Evolutionary conservation across 805 yeast genomes (phyloP), one percentile per base, ranked within the genome.

Genomic region (Clavispora santaluciae): DNA sequence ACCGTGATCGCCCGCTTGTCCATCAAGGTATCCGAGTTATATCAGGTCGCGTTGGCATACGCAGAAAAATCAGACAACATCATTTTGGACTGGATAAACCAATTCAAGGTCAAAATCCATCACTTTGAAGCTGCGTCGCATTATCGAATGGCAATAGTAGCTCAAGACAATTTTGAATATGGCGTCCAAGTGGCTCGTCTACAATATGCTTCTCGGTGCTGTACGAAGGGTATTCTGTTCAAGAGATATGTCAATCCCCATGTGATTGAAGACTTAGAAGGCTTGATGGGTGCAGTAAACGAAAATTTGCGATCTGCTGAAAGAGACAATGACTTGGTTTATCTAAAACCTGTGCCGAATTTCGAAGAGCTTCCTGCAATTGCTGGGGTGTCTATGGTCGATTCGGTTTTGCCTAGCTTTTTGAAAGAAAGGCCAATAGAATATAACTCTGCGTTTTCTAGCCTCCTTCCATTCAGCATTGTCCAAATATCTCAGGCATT

Each of bases 321-420:
- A 48, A 73, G 80, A 48, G 96, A 89, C 49, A 89, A 89, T 56
- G 90, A 88, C 53, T 66, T 88, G 50, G 80, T 90, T 5, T 86
- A 87, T 58, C 61, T 86, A 29, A 81, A 84, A 43, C 63, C 67
- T 1, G 79, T 87, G 0, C 95, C 95, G 0, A 50, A 46, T 1
- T 53, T 49, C 6, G 43, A 54, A 0, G 64, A 68, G 2, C 49
- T 79, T 1, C 66, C 76, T 0, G 51, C 66, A 0, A 64, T 80
- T 3, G 54, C 61, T 2, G 73, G 74, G 2, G 81, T 79, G 0
- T 58, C 74, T 4, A 77, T 84, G 71, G 87, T 83, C 2, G 75
- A 76, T 38, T 63, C 78, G 0, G 47, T 62, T 30, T 63, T 62
- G 3, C 61, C 76, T 0, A 56, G 53, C 40, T 46, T 12, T 18